A percentile compares a stretch with the other conserved stretches of the same genome.
phyloP scores from a whole-genome alignment of 2,329 filamentous ascomycete genomes.

The Aspergillus sp. region DNA sequence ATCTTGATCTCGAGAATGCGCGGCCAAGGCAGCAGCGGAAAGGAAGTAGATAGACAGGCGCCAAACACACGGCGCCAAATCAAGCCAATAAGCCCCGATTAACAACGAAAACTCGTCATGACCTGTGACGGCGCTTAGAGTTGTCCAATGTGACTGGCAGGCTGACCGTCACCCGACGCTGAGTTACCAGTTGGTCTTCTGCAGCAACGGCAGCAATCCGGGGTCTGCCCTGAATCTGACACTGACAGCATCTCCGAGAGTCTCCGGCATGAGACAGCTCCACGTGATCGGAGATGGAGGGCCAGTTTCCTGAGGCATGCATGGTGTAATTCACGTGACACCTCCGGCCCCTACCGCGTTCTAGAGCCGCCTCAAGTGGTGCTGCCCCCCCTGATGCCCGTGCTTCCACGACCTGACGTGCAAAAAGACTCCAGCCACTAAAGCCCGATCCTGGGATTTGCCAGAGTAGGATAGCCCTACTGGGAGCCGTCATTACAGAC shows the following conservation, averaged over 20 bases:
- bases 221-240: not conserved
- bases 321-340: slow-evolving; percentile 16
- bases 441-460: not conserved
- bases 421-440: slow-evolving; percentile 14
- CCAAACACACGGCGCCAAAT: not conserved
- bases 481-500: slow-evolving; percentile 4
- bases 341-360: slow-evolving; percentile 20
- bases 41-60: not conserved
- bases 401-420: slow-evolving; percentile 19
- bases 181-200: not conserved
- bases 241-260: not conserved
- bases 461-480: slow-evolving; percentile 12
- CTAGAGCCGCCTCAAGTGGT: slow-evolving; percentile 21
- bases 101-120: not conserved
- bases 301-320: not conserved
- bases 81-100: not conserved
- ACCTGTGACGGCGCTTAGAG: not conserved
- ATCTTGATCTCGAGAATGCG: not conserved
- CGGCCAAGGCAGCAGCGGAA: not conserved
- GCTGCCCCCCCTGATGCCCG: slow-evolving; percentile 21
- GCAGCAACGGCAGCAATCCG: not conserved
- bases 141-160: not conserved
- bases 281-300: slow-evolving; percentile 11
- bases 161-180: not conserved
- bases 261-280: not conserved